These are phyloP conservation scores for Endoconidiophora laricicola DNA, from an alignment of 2,329 filamentous ascomycete species.

Conservation along the genomic window DNA sequence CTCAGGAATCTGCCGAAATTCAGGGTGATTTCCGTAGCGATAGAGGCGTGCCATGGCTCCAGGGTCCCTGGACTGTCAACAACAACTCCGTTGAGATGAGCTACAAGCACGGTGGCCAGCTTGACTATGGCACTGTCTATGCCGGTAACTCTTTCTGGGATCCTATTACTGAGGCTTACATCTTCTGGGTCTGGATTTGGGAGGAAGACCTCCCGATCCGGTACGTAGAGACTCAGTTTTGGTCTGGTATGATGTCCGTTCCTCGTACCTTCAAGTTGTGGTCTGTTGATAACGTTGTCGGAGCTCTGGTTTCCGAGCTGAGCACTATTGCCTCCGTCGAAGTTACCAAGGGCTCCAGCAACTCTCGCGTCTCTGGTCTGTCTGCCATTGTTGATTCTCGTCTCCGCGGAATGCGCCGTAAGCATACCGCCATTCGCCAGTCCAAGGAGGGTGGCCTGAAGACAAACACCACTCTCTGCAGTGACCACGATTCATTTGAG, in stretches of 20 bases:
- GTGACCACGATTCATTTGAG: constrained; percentile 6
- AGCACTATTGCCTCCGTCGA: constrained; percentile 8
- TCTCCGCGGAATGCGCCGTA: constrained; percentile 4
- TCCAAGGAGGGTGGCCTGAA: constrained; percentile 11
- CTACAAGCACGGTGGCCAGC: constrained; percentile 8
- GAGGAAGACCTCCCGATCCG: constrained; percentile 10
- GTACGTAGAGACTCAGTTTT: constrained; percentile 8
- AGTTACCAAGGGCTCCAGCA: neutral
- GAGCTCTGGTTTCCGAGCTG: constrained; percentile 3
- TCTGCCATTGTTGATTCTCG: constrained; percentile 6
- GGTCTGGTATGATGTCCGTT: constrained; percentile 7
- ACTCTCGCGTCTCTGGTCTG: constrained; percentile 6
- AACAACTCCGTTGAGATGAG: constrained; percentile 5
- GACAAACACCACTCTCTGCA: constrained; percentile 10
- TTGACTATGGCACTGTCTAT: constrained; percentile 16
- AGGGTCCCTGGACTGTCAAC: neutral
- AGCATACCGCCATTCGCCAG: constrained; percentile 3
- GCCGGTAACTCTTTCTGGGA: constrained; percentile 16
- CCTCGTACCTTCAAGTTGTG: constrained; percentile 9
- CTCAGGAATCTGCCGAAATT: neutral
- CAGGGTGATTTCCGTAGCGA: constrained; percentile 8
- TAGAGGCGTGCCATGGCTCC: too few relatives aligned
- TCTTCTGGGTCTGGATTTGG: constrained; percentile 4
- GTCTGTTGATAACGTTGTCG: constrained; percentile 8
- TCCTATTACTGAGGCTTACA: constrained; percentile 2